Conservation (phyloP, 129 eudicot species). For the Tanacetum coccineum region DNA sequence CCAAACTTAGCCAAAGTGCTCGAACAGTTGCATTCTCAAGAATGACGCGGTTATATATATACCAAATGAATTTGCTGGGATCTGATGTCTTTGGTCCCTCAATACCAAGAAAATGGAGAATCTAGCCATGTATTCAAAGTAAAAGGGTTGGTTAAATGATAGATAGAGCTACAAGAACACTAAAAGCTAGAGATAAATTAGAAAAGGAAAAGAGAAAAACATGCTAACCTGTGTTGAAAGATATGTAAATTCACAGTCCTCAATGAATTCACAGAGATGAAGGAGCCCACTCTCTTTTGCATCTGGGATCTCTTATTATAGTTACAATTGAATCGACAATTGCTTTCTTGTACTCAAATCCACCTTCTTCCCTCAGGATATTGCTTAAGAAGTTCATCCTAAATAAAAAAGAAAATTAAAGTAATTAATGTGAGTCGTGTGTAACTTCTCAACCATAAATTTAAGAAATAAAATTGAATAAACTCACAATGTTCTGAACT, state of each 20-base stretch:
- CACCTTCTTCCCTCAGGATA: slow-evolving; percentile 97
- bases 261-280: slow-evolving; percentile 96
- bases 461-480: too few species aligned
- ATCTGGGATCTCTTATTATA: slow-evolving; percentile 89
- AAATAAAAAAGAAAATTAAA: neutral
- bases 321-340: slow-evolving; percentile 93
- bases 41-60: slow-evolving; percentile 88
- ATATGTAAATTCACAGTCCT: slow-evolving; percentile 97
- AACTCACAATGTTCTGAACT: slow-evolving; percentile 87
- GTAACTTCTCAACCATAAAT: neutral
- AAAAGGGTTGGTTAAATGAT: neutral
- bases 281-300: slow-evolving; percentile 96
- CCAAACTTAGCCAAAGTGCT: slow-evolving; percentile 95
- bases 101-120: slow-evolving; percentile 90
- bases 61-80: slow-evolving; percentile 92
- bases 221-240: slow-evolving; percentile 85
- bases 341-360: slow-evolving; percentile 96
- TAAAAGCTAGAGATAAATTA: neutral
- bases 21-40: slow-evolving; percentile 97
- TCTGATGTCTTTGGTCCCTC: slow-evolving; percentile 98
- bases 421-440: neutral
- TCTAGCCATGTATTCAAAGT: slow-evolving; percentile 36
- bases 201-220: neutral
- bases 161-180: neutral
- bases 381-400: slow-evolving; percentile 96